Percentiles rank a stretch among this genome's conserved stretches.
These are phyloP conservation scores for Mitragyna speciosa DNA, from an alignment of 257 asterid species.

Conservation along the genomic window DNA sequence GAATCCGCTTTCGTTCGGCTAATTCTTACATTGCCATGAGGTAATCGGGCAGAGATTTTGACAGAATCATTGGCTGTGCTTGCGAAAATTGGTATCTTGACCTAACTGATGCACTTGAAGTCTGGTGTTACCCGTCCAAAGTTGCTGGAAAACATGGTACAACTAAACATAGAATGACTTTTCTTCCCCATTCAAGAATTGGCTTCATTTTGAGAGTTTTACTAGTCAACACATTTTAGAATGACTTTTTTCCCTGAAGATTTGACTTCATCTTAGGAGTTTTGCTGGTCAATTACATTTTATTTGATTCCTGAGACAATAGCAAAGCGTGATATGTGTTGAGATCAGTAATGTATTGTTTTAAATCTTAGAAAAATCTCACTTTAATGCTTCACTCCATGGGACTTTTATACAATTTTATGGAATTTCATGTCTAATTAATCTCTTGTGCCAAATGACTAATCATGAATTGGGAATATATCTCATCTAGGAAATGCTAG, in stretches of 20 bases:
- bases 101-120: slow-evolving; percentile 83
- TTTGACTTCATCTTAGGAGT: no score
- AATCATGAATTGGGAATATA: background rate
- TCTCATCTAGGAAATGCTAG: no score
- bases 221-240: no score
- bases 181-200: background rate
- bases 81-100: slow-evolving; percentile 68
- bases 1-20: slow-evolving; percentile 71
- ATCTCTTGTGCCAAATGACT: background rate
- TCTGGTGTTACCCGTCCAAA: slow-evolving; percentile 90
- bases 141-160: slow-evolving; percentile 47
- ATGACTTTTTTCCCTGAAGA: no score
- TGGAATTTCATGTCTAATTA: background rate
- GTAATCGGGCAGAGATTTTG: slow-evolving; percentile 71
- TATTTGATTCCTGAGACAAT: no score
- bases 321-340: no score
- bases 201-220: background rate
- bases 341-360: no score
- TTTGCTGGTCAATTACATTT: no score
- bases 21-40: slow-evolving; percentile 73
- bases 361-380: no score
- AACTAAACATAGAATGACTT: slow-evolving; percentile 38
- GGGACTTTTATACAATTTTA: no score
- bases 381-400: no score
- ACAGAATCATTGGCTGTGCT: slow-evolving; percentile 71